phyloP scores from a whole-genome alignment of 2,329 filamentous ascomycete genomes.

The Neurospora sp. region DNA sequence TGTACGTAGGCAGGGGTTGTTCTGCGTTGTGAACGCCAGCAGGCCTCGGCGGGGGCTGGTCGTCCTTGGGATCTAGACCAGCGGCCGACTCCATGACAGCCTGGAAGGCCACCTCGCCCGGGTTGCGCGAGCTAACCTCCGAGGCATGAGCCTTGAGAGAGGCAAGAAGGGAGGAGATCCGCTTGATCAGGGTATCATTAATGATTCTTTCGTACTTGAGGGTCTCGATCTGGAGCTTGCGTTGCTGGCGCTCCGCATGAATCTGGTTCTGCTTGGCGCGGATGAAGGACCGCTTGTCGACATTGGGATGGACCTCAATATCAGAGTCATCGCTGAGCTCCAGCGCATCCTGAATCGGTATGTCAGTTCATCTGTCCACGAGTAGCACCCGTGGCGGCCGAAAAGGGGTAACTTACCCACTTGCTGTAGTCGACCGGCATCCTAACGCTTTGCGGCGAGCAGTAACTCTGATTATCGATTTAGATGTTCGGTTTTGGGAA shows the following conservation, averaged over 20 bases:
- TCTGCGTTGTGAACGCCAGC: constrained; percentile 69
- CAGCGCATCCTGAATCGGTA: constrained; percentile 59
- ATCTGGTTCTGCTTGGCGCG: constrained; percentile 97
- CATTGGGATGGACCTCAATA: constrained; percentile 96
- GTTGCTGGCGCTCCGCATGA: constrained; percentile 78
- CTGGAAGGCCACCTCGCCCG: constrained; percentile 80
- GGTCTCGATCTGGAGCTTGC: constrained; percentile 81
- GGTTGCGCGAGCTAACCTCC: constrained; percentile 53
- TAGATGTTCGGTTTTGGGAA: background rate
- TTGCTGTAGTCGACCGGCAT: constrained; percentile 52
- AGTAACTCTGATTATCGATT: background rate
- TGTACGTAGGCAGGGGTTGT: constrained; percentile 71
- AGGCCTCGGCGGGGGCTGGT: constrained; percentile 64
- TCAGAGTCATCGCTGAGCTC: constrained; percentile 98
- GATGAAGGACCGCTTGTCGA: constrained; percentile 97
- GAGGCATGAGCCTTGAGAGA: constrained; percentile 65
- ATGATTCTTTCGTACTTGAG: constrained; percentile 87
- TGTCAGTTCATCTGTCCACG: constrained; percentile 6
- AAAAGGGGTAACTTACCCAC: constrained; percentile 37
- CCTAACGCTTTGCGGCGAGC: constrained; percentile 10
- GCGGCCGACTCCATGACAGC: constrained; percentile 75
- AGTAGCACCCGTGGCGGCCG: background rate
- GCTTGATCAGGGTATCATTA: constrained; percentile 80
- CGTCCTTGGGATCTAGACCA: constrained; percentile 55
- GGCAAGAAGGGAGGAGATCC: constrained; percentile 70